These are phyloP conservation scores for Daldinia decipiens DNA, from an alignment of 495 filamentous ascomycete genomes.

Conservation along the genomic window DNA sequence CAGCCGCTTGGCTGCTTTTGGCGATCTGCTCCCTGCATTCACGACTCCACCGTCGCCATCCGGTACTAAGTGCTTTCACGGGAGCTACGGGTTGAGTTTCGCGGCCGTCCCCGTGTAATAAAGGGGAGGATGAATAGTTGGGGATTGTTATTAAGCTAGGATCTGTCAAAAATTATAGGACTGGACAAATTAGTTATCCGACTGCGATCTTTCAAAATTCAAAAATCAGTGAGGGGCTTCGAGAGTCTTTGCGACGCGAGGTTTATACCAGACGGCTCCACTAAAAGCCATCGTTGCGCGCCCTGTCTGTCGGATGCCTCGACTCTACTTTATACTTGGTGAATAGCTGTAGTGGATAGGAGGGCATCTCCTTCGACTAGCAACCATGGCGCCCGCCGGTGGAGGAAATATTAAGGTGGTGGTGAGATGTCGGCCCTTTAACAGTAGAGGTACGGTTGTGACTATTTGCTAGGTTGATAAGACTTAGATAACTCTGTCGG, in stretches of 20 bases:
- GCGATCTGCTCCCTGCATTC: constrained; percentile 16
- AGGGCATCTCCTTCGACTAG: constrained; percentile 40
- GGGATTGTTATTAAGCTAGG: constrained; percentile 12
- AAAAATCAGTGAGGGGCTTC: constrained; percentile 22
- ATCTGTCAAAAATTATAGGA: constrained; percentile 31
- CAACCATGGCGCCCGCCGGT: constrained; percentile 75
- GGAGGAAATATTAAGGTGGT: constrained; percentile 99
- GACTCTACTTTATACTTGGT: constrained; percentile 24
- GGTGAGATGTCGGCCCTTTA: constrained; percentile 93
- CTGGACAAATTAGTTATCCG: constrained; percentile 12
- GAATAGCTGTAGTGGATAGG: constrained; percentile 42
- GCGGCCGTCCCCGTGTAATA: constrained; percentile 24
- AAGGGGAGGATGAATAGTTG: constrained; percentile 31
- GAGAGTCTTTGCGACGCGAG: constrained; percentile 11
- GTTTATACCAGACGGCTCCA: constrained; percentile 17
- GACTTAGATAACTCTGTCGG: constrained; percentile 6
- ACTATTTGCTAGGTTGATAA: constrained; percentile 9
- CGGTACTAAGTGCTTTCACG: constrained; percentile 22
- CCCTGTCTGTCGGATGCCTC: constrained; percentile 43
- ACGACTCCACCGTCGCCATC: constrained; percentile 24
- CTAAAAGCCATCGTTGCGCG: constrained; percentile 18
- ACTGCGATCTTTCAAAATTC: constrained; percentile 19
- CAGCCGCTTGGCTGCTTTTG: constrained; percentile 38
- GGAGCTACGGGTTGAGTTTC: constrained; percentile 13
- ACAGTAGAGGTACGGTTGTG: constrained; percentile 79